phyloP scores from a whole-genome alignment of 495 filamentous ascomycete species.

The Aspergillus conjunctus region DNA sequence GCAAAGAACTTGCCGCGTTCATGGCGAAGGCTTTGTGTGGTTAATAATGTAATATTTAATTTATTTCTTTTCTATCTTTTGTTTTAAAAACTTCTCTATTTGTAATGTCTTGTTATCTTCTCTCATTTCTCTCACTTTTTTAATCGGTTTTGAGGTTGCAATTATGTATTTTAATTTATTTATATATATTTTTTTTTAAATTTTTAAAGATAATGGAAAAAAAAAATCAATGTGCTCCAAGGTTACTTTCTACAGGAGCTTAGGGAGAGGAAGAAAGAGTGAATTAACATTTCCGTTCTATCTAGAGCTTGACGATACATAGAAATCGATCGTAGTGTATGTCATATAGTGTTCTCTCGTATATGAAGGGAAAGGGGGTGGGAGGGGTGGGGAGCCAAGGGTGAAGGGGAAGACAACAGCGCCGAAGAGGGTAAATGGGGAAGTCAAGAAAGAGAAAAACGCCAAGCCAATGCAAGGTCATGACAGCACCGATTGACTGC shows the following conservation, averaged over 20 bases:
- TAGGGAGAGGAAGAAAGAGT: neutral
- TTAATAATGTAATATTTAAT: constrained; percentile 1
- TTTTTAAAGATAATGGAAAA: too few relatives aligned
- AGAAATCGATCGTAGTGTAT: neutral
- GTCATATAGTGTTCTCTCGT: neutral
- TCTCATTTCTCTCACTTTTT: too few relatives aligned
- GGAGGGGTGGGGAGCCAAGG: neutral
- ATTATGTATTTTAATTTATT: too few relatives aligned
- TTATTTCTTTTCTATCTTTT: constrained; percentile 1
- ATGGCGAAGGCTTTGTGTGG: constrained; percentile 24
- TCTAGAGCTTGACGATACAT: neutral
- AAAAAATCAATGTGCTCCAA: too few relatives aligned
- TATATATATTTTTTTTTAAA: too few relatives aligned
- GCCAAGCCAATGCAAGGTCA: constrained; percentile 29
- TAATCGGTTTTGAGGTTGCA: too few relatives aligned
- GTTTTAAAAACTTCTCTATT: constrained; percentile 6
- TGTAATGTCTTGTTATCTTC: neutral
- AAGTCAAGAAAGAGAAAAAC: constrained; percentile 22
- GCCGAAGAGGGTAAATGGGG: neutral
- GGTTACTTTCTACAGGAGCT: too few relatives aligned
- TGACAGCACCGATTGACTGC: constrained; percentile 15
- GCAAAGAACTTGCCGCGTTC: constrained; percentile 40
- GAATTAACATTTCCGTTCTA: neutral
- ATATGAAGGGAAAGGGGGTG: neutral
- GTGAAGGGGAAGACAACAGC: neutral